Evolutionary conservation across 305 asterid genomes (phyloP).

Genomic region (Solanum hybrid): DNA sequence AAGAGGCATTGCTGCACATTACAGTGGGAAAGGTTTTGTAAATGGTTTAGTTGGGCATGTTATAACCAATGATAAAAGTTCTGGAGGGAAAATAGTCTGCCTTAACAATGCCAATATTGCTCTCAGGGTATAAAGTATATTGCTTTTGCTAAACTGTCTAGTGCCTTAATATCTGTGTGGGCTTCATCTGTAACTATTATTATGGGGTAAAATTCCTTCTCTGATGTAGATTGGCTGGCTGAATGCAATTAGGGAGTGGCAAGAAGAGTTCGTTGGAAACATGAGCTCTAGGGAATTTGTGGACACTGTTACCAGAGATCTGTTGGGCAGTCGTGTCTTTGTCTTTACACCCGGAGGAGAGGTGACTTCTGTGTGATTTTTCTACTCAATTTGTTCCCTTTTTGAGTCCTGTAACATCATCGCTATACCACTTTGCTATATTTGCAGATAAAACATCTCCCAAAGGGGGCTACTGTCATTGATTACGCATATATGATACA

Average conservation of each 20-base stretch:
- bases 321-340: constrained; percentile 88
- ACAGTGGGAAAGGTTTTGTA: constrained; percentile 75
- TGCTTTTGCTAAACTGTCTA: constrained; percentile 4
- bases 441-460: constrained; percentile 77
- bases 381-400: not conserved
- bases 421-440: not conserved
- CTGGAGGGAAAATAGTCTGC: constrained; percentile 61
- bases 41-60: constrained; percentile 76
- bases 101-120: constrained; percentile 88
- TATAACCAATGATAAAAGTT: constrained; percentile 38
- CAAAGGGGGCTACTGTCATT: constrained; percentile 74
- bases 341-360: constrained; percentile 95
- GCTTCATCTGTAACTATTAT: not conserved
- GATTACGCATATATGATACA: constrained; percentile 94
- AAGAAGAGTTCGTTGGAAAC: constrained; percentile 94
- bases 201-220: constrained; percentile 4
- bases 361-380: constrained; percentile 25
- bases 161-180: not conserved
- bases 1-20: constrained; percentile 95
- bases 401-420: not conserved
- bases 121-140: constrained; percentile 52
- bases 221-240: constrained; percentile 83
- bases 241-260: constrained; percentile 98
- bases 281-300: constrained; percentile 95
- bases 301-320: constrained; percentile 87